Conservation (phyloP, 1,284 basidiomycete species). For the Ganoderma sp. region DNA sequence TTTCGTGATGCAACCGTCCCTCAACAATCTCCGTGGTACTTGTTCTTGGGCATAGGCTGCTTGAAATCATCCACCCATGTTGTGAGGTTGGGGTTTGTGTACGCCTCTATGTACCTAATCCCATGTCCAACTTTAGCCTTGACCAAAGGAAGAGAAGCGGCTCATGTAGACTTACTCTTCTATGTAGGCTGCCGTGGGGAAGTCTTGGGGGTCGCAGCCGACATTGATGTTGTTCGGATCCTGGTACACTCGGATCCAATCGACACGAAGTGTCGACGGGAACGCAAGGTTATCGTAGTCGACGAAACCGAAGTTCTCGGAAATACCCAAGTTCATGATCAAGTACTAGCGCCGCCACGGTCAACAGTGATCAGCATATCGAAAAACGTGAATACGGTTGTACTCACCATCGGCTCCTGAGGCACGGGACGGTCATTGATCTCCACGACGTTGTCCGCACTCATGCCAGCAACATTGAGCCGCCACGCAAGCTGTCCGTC, state of each 20-base stretch:
- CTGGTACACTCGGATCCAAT: conserved; percentile 87
- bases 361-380: background rate
- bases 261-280: conserved; percentile 74
- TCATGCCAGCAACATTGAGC: conserved; percentile 72
- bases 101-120: conserved; percentile 45
- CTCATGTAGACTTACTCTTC: conserved; percentile 49
- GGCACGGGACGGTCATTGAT: conserved; percentile 39
- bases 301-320: conserved; percentile 74
- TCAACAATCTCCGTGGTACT: conserved; percentile 58
- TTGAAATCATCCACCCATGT: conserved; percentile 56
- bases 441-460: conserved; percentile 50
- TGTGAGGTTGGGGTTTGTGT: conserved; percentile 49
- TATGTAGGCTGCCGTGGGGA: conserved; percentile 80
- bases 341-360: conserved; percentile 57
- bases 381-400: background rate
- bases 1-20: background rate
- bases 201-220: conserved; percentile 81
- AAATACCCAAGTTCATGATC: conserved; percentile 84
- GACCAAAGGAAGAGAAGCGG: no score
- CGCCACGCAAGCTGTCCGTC: conserved; percentile 75
- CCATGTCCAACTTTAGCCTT: background rate
- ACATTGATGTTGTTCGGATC: conserved; percentile 68
- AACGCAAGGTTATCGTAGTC: conserved; percentile 70
- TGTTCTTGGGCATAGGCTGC: conserved; percentile 68
- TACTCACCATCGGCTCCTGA: conserved; percentile 42